Conservation (phyloP, 2,329 filamentous ascomycete species). For the Albophoma yamanashiensis region DNA sequence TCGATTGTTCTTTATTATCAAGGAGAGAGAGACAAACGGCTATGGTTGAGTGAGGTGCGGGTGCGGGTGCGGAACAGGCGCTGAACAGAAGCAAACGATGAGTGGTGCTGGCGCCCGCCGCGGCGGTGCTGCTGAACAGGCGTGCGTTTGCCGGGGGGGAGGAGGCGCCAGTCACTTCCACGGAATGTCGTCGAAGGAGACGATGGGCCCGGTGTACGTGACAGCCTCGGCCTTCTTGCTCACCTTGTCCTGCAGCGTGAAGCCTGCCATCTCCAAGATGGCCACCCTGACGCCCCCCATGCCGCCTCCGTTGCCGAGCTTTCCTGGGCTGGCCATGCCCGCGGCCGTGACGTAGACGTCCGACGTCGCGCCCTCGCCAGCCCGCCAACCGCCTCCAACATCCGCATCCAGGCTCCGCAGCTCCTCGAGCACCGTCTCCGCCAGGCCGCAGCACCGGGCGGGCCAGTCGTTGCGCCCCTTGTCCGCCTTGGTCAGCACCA, state of each 20-base stretch:
- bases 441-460: slow-evolving; percentile 14
- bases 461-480: slow-evolving; percentile 26
- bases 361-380: slow-evolving; percentile 16
- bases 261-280: slow-evolving; percentile 29
- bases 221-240: slow-evolving; percentile 24
- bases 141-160: too few relatives aligned
- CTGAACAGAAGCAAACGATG: background rate
- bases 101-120: background rate
- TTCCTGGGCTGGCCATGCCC: slow-evolving; percentile 19
- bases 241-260: slow-evolving; percentile 17
- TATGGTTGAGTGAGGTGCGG: background rate
- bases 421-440: slow-evolving; percentile 14
- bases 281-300: slow-evolving; percentile 28
- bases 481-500: slow-evolving; percentile 48
- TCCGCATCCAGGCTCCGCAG: slow-evolving; percentile 12
- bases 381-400: slow-evolving; percentile 15
- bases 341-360: slow-evolving; percentile 26
- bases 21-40: background rate
- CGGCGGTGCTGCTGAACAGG: background rate
- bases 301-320: slow-evolving; percentile 23
- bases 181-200: slow-evolving; percentile 27
- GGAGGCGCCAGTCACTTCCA: slow-evolving; percentile 14
- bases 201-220: slow-evolving; percentile 22
- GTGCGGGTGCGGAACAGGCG: background rate
- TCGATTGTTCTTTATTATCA: background rate